Conservation (phyloP, 169 alveolate species). For the Plasmodium coatneyi region DNA sequence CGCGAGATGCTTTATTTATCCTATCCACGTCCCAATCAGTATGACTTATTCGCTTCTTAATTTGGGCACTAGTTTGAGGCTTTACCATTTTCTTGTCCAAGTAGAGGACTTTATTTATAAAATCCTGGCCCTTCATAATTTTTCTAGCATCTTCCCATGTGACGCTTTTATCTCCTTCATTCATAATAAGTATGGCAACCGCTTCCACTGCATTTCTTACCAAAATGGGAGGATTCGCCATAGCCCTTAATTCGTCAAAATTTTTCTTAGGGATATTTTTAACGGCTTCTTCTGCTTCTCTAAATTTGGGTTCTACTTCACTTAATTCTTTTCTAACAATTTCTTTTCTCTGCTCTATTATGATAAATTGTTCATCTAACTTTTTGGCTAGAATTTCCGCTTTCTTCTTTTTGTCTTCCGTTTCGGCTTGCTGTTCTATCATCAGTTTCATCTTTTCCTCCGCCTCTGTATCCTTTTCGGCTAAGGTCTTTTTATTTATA, state of each 20-base stretch:
- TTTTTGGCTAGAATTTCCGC: conserved; percentile 90
- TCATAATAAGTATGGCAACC: conserved; percentile 90
- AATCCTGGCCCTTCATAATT: conserved; percentile 91
- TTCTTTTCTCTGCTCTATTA: conserved; percentile 90
- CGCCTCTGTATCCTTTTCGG: conserved; percentile 95
- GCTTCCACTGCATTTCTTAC: conserved; percentile 96
- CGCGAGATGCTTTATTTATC: conserved; percentile 95
- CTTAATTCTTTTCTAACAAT: conserved; percentile 92
- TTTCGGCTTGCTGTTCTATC: conserved; percentile 95
- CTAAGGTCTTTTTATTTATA: conserved; percentile 90
- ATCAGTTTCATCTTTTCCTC: conserved; percentile 94
- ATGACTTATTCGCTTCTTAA: conserved; percentile 83
- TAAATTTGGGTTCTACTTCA: conserved; percentile 96
- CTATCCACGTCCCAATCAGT: conserved; percentile 95
- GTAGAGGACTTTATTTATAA: conserved; percentile 90
- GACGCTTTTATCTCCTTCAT: conserved; percentile 86
- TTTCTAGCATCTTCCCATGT: conserved; percentile 96
- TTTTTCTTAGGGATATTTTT: conserved; percentile 92
- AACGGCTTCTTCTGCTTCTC: conserved; percentile 95
- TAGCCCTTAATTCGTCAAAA: conserved; percentile 90
- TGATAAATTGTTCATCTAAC: conserved; percentile 91
- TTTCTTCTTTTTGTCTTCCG: conserved; percentile 93
- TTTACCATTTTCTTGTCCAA: conserved; percentile 89
- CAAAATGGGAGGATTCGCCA: conserved; percentile 96
- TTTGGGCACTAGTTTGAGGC: conserved; percentile 83